Base-by-base conservation (phyloP, 257 asterid species). In the Ballota nigra region DNA sequence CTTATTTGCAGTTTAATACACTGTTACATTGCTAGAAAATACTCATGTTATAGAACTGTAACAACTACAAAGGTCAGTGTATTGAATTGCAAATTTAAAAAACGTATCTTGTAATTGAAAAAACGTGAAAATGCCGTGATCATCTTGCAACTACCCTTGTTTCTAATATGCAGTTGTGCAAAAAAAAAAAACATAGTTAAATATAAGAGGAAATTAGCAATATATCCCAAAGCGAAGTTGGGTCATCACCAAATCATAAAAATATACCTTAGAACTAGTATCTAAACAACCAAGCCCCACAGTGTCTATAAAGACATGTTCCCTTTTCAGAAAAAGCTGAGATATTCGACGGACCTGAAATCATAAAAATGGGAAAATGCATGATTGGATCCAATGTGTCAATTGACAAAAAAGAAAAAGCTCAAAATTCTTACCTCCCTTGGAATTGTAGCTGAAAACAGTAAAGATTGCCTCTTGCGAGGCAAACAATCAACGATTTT, bases 401-500 rank as follows among this genome's bases (percentile, higher is more conserved):
- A 4, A 52, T 7, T 11, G 28, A 19, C 33, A 64, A 5, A n/a
- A 71, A 26, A 57, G 45, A 69, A 26, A 3, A 1, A 15, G 66
- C 45, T 62, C 60, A 79, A 70, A n/a, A 47, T 26, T 3, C 38
- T 68, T 47, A 95, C 99, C 99, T 95, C 99, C 82, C 83, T 91
- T 0, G 99, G 98, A 28, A 89, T 53, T 31, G 93, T 92, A 78
- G 98, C 91, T 22, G 99, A 88, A 80, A 89, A 89, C 56, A 92
- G 96, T 65, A 95, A 78, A 45, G 97, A 83, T 62, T 92, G 98
- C 79, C 90, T 85, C 78, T 85, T 82, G 24, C 98, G 91, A 68
- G 98, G 98, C 87, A 95, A 79, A 81, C 98, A 95, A 77, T 95
- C 99, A 63, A 89, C 86, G 60, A 95, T 86, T 75, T 88, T 92